Base-by-base conservation (phyloP, 306 rosid genomes). In the barrel medic (Medicago truncatula) region DNA sequence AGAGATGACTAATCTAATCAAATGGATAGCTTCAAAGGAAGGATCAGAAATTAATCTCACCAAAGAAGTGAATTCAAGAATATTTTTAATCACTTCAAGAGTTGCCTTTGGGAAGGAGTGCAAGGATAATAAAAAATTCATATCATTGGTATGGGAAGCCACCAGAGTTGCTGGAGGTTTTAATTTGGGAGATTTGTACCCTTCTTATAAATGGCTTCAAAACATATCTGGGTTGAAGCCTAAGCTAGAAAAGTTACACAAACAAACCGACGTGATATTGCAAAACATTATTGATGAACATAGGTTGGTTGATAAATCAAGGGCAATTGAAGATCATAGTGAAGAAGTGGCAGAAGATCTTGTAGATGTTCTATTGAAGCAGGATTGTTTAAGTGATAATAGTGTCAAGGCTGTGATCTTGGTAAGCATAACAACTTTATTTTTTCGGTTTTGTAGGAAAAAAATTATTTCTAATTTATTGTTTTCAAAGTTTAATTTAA, bases 161-260 rank as follows among this genome's bases (percentile, higher is more conserved):
- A 0, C 14, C 0, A 13, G n/a, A n/a, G 31, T 10, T 20, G 79
- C 76, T 2, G 73, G 52, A 13, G 89, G 89, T 7, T 88, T 88
- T 52, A 20, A 52, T 50, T 12, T 85, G 28, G 85, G 41, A 20
- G 83, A 85, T 81, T 18, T 85, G 62, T 88, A 57, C 34, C 89
- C 89, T 78, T 88, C 88, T 15, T 49, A 15, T 10, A 73, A 53
- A 14, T 53, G 74, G 65, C 85, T 88, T 83, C 73, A 76, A 20
- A 6, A 21, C 4, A 0, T 87, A 3, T 63, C 81, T 12, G 79
- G 85, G 0, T 6, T 75, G 69, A 78, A 39, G 71, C 49, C 61
- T 8, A 75, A 75, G 76, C 79, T 87, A 70, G 88, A 87, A 76
- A 79, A 18, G 65, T 58, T 73, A 21, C 83, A 74, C 0, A n/a